These are phyloP conservation scores for Capsicum chinense DNA, from an alignment of 257 asterid species.

Conservation along the genomic window DNA sequence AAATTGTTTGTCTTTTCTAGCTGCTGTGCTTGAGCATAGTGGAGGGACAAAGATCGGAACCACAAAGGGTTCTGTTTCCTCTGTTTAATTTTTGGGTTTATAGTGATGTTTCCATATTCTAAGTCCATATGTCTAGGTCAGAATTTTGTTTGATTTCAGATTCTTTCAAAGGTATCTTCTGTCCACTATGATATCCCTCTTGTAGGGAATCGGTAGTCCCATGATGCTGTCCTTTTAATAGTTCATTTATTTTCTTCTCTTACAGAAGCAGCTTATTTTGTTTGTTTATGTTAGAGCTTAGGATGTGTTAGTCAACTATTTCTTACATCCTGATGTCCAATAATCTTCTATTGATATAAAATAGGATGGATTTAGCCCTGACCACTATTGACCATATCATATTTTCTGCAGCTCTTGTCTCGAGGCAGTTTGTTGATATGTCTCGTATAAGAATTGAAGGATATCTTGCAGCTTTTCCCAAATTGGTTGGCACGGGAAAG, in stretches of 20 bases:
- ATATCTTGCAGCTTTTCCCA: conserved; percentile 94
- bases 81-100: not conserved
- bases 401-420: conserved; percentile 71
- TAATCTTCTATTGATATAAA: not conserved
- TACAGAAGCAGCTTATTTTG: conserved; percentile 16
- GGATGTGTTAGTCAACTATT: not conserved
- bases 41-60: not conserved
- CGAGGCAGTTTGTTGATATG: conserved; percentile 98
- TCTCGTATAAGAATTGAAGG: conserved; percentile 96
- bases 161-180: not conserved
- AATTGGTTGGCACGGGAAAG: conserved; percentile 88
- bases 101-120: conserved; percentile 26
- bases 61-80: not conserved
- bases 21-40: not conserved
- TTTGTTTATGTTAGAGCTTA: not conserved
- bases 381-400: conserved; percentile 38
- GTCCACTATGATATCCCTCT: conserved; percentile 19
- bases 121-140: conserved; percentile 6
- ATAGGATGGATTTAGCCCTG: conserved; percentile 13
- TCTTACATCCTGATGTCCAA: conserved; percentile 21
- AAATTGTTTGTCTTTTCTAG: not conserved
- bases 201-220: conserved; percentile 1
- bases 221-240: not conserved
- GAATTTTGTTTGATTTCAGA: not conserved
- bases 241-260: conserved; percentile 16